Conservation (phyloP, 192 early-diverging fungal genomes). For the Entomortierella chlamydospora region DNA sequence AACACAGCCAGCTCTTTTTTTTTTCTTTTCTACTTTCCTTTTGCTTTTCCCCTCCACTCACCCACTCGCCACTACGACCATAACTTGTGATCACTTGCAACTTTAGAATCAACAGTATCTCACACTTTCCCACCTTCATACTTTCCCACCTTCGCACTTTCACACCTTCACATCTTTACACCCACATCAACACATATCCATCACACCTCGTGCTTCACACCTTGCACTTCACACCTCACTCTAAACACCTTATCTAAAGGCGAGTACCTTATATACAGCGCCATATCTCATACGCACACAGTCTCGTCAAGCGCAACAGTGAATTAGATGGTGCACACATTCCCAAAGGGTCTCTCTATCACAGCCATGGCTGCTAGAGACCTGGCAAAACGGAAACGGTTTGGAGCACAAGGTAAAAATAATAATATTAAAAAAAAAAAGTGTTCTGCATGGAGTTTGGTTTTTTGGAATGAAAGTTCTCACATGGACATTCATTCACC, state of each 20-base stretch:
- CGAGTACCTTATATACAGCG: too few species aligned
- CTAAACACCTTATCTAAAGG: not conserved
- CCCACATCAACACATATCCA: too few species aligned
- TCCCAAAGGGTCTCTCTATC: constrained; percentile 30
- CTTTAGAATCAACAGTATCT: too few species aligned
- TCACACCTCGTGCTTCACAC: too few species aligned
- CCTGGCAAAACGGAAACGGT: constrained; percentile 41
- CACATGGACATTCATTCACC: not conserved
- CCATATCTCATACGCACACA: not conserved
- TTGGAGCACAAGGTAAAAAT: constrained; percentile 42
- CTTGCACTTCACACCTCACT: too few species aligned
- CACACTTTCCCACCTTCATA: too few species aligned
- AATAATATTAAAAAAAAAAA: not conserved
- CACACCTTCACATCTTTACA: too few species aligned
- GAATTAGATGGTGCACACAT: constrained; percentile 30
- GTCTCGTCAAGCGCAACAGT: not conserved
- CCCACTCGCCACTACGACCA: not conserved
- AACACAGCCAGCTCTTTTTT: not conserved
- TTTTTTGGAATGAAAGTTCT: not conserved
- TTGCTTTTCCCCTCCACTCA: not conserved
- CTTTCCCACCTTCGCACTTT: too few species aligned
- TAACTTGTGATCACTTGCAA: too few species aligned
- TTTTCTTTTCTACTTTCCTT: constrained; percentile 3
- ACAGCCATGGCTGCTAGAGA: constrained; percentile 40
- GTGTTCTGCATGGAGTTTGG: not conserved